Percentiles rank a stretch among this genome's conserved stretches.
These are phyloP conservation scores for Rhizopogon roseolus DNA, from an alignment of 768 basidiomycete species.

Conservation along the genomic window DNA sequence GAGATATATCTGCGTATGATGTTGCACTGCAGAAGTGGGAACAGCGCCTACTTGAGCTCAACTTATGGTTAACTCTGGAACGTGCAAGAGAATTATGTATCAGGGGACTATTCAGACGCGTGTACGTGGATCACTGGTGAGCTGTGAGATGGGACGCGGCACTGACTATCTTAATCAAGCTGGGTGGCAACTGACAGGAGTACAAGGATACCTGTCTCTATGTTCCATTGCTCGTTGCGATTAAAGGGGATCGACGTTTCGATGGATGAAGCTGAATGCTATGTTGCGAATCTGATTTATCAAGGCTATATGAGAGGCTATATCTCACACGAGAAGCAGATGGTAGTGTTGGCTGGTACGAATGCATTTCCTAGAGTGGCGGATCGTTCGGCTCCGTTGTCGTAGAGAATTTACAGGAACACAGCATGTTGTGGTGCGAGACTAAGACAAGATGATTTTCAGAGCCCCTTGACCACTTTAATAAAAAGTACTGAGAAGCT, in stretches of 20 bases:
- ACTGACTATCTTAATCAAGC: slow-evolving; percentile 32
- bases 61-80: slow-evolving; percentile 83
- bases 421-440: neutral
- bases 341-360: slow-evolving; percentile 80
- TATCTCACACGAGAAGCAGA: slow-evolving; percentile 93
- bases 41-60: slow-evolving; percentile 74
- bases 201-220: slow-evolving; percentile 73
- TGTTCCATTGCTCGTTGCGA: slow-evolving; percentile 74
- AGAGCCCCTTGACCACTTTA: too few relatives aligned
- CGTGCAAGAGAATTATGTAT: slow-evolving; percentile 85
- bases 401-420: neutral
- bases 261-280: slow-evolving; percentile 85
- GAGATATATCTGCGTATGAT: slow-evolving; percentile 82
- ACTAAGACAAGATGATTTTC: too few relatives aligned
- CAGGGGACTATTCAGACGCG: slow-evolving; percentile 72
- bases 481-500: too few relatives aligned
- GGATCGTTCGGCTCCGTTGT: slow-evolving; percentile 53
- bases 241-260: slow-evolving; percentile 68
- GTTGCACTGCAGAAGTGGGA: slow-evolving; percentile 67
- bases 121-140: slow-evolving; percentile 43
- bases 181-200: slow-evolving; percentile 76
- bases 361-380: slow-evolving; percentile 78
- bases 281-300: slow-evolving; percentile 93
- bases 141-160: neutral
- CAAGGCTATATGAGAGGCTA: slow-evolving; percentile 92